phyloP scores from a whole-genome alignment of 2,329 filamentous ascomycete genomes.

The Pseudocercospora pini-densiflorae region DNA sequence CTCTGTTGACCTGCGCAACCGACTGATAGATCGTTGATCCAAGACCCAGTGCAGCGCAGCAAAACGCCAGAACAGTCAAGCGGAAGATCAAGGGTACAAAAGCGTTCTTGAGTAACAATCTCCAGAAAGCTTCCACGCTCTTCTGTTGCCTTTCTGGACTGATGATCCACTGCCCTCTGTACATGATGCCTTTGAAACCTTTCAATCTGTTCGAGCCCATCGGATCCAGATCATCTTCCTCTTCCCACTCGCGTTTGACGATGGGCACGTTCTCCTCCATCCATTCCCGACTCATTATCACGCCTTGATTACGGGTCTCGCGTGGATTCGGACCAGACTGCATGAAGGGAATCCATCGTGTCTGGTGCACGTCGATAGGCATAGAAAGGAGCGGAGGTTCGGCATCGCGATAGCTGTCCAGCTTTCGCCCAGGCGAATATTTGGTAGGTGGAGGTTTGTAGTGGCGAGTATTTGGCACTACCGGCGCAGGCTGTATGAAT shows the following conservation, averaged over 20 bases:
- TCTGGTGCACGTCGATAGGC: slow-evolving; percentile 40
- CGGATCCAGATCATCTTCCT: slow-evolving; percentile 52
- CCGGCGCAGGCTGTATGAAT: slow-evolving; percentile 28
- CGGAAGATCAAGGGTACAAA: slow-evolving; percentile 86
- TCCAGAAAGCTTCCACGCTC: slow-evolving; percentile 44
- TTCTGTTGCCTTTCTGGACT: slow-evolving; percentile 43
- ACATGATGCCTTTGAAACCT: slow-evolving; percentile 46
- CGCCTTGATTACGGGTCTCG: slow-evolving; percentile 36
- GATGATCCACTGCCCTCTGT: slow-evolving; percentile 47
- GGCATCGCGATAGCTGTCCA: slow-evolving; percentile 40
- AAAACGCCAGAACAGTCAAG: slow-evolving; percentile 80
- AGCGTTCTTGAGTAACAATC: slow-evolving; percentile 75
- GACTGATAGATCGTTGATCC: slow-evolving; percentile 72
- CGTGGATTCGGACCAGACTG: slow-evolving; percentile 42
- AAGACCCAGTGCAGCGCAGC: slow-evolving; percentile 78
- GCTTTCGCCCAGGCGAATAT: slow-evolving; percentile 42
- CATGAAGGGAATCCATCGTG: slow-evolving; percentile 44
- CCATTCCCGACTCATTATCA: slow-evolving; percentile 50
- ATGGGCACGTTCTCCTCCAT: slow-evolving; percentile 55
- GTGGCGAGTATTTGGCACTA: slow-evolving; percentile 34
- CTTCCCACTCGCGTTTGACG: slow-evolving; percentile 57
- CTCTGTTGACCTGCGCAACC: slow-evolving; percentile 44
- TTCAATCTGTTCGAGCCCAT: slow-evolving; percentile 40
- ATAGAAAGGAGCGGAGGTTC: slow-evolving; percentile 41
- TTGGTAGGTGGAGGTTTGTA: slow-evolving; percentile 36